A percentile compares a stretch with the other conserved stretches of the same genome.
Evolutionary conservation across 805 yeast species (phyloP).

Genomic region (Phaffomyces thermotolerans): DNA sequence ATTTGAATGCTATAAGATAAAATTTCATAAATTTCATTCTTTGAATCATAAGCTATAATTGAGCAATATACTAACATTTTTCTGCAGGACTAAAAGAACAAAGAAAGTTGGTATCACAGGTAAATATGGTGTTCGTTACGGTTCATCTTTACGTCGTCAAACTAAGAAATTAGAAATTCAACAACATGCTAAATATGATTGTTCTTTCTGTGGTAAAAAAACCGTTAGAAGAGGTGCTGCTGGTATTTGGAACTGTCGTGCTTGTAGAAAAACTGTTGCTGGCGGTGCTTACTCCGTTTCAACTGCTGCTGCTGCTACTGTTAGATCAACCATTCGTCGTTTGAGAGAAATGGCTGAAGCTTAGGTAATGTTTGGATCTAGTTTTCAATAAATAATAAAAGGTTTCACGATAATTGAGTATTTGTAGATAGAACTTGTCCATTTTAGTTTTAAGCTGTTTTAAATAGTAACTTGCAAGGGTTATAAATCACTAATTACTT

Average conservation of each 20-base stretch:
- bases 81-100: slow-evolving; percentile 94
- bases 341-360: slow-evolving; percentile 99
- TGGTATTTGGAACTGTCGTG: slow-evolving; percentile 98
- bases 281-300: slow-evolving; percentile 99
- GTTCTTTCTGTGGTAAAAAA: slow-evolving; percentile 99
- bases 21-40: too few species aligned
- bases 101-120: slow-evolving; percentile 99
- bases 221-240: slow-evolving; percentile 95
- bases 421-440: too few species aligned
- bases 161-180: slow-evolving; percentile 98
- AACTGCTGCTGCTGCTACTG: slow-evolving; percentile 99
- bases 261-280: slow-evolving; percentile 95
- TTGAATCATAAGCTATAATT: neutral
- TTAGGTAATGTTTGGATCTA: slow-evolving; percentile 36
- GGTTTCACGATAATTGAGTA: slow-evolving; percentile 16
- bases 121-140: slow-evolving; percentile 99
- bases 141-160: slow-evolving; percentile 99
- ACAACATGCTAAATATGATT: slow-evolving; percentile 98
- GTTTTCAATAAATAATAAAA: slow-evolving; percentile 14
- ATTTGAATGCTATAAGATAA: too few species aligned
- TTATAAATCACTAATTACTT: too few species aligned
- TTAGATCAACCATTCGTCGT: slow-evolving; percentile 99
- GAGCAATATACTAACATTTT: slow-evolving; percentile 2
- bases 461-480: too few species aligned
- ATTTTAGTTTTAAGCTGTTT: too few species aligned